Base-by-base conservation (phyloP, 306 rosid genomes). In the Castanea crenata region DNA sequence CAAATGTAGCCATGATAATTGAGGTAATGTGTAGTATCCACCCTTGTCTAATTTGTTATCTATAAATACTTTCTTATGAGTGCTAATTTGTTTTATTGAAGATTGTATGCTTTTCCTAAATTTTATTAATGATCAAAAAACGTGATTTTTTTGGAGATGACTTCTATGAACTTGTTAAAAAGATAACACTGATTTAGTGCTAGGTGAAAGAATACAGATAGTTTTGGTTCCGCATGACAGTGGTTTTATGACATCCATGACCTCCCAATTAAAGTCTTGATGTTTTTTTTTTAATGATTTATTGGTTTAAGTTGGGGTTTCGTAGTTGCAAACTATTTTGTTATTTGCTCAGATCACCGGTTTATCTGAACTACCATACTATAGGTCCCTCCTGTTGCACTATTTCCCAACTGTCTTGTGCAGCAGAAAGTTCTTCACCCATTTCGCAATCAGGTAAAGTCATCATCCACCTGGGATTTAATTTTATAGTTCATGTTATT, bases 381-480 rank as follows among this genome's bases (percentile, higher is more conserved):
- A 54, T 80, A 92, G 97, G 97, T 94, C 71, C 93, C 97, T 85
- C 97, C 91, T 14, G 93, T 91, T 82, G 97, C 95, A 16, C 75
- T 90, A 61, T 29, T 92, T 49, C 98, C 98, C 76, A 92, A 94
- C 79, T 87, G 83, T 78, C 79, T 92, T 62, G 88, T 94, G 83
- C 88, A 92, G 88, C 59, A 46, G 64, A 91, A 91, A 90, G 94
- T 91, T 85, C 97, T 91, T 74, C 78, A 44, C 69, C 97, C 98
- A 61, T 92, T 94, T 76, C 85, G 93, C 74, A 87, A 92, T 82
- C 98, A 92, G 93, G 98, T 92, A 76, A 77, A 63, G 72, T 59
- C 32, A 71, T 59, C 7, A 56, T 56, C 32, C 38, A 1, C n/a
- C 13, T 74, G 63, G 5, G 4, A 29, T 52, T 70, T 59, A 21